phyloP scores from a whole-genome alignment of 176 grass and related monocot species.

The barley (Hordeum vulgare) region DNA sequence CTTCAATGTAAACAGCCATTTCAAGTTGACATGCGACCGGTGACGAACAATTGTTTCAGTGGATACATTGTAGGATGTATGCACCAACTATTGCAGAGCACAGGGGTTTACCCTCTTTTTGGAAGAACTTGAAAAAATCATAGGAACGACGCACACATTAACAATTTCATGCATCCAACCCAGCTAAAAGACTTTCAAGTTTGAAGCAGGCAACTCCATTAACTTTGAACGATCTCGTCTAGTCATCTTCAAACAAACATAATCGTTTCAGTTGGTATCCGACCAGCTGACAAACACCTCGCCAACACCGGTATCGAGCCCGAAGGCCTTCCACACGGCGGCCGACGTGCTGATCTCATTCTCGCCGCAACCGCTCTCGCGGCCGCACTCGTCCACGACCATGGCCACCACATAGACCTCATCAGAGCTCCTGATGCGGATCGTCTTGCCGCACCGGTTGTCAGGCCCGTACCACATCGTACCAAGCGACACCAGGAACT shows the following conservation, averaged over 20 bases:
- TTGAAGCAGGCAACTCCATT: no score
- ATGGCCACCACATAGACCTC: slow-evolving; percentile 3
- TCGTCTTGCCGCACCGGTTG: neutral
- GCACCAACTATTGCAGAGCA: no score
- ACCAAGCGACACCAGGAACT: slow-evolving; percentile 17
- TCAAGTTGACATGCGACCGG: no score
- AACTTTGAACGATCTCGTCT: no score
- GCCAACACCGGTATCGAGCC: slow-evolving; percentile 28
- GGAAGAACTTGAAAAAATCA: no score
- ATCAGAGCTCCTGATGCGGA: slow-evolving; percentile 8
- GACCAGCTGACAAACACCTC: slow-evolving; percentile 19
- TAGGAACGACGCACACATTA: no score
- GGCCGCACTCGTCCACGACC: slow-evolving; percentile 32
- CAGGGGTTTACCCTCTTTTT: no score
- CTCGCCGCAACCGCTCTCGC: neutral
- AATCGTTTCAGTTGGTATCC: neutral
- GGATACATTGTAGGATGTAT: no score
- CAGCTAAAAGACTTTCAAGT: no score
- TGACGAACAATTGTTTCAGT: no score
- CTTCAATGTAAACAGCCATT: no score
- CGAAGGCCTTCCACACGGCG: slow-evolving; percentile 32
- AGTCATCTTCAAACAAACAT: neutral
- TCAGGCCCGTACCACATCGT: neutral
- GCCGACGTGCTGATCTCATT: slow-evolving; percentile 30
- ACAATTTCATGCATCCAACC: no score